Evolutionary conservation across 495 filamentous ascomycete species (phyloP).

Genomic region (Haplographium delicatum): DNA sequence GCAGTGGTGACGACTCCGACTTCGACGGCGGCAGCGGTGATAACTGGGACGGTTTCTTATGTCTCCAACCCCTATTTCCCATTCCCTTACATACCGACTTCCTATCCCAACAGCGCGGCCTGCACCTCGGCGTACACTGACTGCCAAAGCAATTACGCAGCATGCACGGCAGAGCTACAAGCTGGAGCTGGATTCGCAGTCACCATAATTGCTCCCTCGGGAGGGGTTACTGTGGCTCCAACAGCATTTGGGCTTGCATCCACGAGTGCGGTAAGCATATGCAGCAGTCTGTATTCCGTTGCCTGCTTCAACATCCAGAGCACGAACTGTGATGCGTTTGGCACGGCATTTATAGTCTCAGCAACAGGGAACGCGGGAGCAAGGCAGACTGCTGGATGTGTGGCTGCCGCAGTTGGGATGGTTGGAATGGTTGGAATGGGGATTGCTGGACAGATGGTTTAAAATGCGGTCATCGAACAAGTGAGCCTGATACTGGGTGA

Average conservation of each 20-base stretch:
- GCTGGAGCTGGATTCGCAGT: conserved; percentile 23
- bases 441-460: too few species aligned
- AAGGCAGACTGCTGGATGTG: conserved; percentile 19
- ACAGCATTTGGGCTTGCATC: conserved; percentile 19
- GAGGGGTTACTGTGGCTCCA: conserved; percentile 20
- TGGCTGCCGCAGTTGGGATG: too few species aligned
- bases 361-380: conserved; percentile 10
- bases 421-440: too few species aligned
- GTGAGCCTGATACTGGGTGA: too few species aligned
- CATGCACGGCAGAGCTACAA: conserved; percentile 22
- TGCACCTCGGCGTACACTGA: conserved; percentile 16
- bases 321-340: conserved; percentile 20
- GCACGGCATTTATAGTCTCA: conserved; percentile 14
- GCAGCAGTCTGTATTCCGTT: conserved; percentile 14
- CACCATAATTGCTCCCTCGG: conserved; percentile 22
- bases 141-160: conserved; percentile 23
- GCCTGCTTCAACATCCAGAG: conserved; percentile 17
- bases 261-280: conserved; percentile 20
- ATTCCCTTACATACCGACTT: conserved; percentile 21
- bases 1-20: conserved; percentile 12
- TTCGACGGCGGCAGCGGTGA: conserved; percentile 13
- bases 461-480: too few species aligned
- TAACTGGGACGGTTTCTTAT: conserved; percentile 9
- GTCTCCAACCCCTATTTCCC: conserved; percentile 28
- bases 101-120: conserved; percentile 16